Evolutionary conservation across 2,329 filamentous ascomycete genomes (phyloP).

Genomic region (Exophiala lecanii-corni): DNA sequence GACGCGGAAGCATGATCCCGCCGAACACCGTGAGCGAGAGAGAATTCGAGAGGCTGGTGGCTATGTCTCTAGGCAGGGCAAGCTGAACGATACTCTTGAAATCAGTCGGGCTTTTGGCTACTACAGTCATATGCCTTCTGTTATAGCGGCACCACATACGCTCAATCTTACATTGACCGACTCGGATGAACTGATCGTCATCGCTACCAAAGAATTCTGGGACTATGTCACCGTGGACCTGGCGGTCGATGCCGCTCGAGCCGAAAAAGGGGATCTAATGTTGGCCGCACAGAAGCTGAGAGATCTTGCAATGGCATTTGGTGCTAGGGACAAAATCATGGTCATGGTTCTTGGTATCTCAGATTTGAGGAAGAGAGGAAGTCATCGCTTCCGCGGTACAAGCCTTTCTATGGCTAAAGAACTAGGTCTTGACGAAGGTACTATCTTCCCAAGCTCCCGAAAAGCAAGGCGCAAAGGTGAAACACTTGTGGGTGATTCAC

Average conservation of each 20-base stretch:
- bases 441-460: constrained; percentile 60
- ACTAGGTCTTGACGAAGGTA: constrained; percentile 56
- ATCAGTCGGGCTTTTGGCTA: constrained; percentile 96
- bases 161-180: constrained; percentile 73
- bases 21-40: constrained; percentile 74
- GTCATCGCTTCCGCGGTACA: constrained; percentile 68
- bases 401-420: constrained; percentile 82
- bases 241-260: constrained; percentile 83
- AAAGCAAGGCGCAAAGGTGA: constrained; percentile 55
- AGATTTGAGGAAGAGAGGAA: constrained; percentile 81
- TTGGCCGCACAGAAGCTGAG: constrained; percentile 88
- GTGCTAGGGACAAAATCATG: constrained; percentile 92
- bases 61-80: constrained; percentile 91
- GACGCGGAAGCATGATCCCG: constrained; percentile 89
- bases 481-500: constrained; percentile 65
- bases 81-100: constrained; percentile 83
- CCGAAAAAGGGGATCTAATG: constrained; percentile 87
- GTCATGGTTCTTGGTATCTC: constrained; percentile 96
- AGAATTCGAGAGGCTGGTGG: constrained; percentile 92
- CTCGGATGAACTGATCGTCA: constrained; percentile 85
- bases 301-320: constrained; percentile 92
- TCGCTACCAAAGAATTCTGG: constrained; percentile 92
- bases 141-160: constrained; percentile 86
- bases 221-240: constrained; percentile 87
- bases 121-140: constrained; percentile 82